phyloP scores from a whole-genome alignment of 768 basidiomycete genomes.

The Tricholoma flavovirens region DNA sequence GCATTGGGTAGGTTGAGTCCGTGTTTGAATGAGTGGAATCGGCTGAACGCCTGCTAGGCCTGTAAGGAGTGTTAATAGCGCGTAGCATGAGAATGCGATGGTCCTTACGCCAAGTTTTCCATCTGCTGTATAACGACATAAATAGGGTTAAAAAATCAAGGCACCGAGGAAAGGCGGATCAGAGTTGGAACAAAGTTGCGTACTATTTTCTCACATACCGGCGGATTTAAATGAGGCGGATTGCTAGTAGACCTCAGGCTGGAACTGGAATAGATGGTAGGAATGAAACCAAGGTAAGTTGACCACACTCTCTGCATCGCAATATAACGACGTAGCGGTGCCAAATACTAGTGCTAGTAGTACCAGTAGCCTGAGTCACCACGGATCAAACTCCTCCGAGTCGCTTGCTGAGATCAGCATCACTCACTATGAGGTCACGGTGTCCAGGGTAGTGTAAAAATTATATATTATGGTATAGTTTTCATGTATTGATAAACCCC shows the following conservation, averaged over 20 bases:
- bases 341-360: too few species aligned
- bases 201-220: not conserved
- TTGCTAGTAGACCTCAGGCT: not conserved
- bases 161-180: not conserved
- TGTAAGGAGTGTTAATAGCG: not conserved
- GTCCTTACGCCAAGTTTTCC: not conserved
- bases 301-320: not conserved
- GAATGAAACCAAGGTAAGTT: not conserved
- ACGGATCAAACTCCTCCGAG: too few species aligned
- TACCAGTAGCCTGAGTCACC: too few species aligned
- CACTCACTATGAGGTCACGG: too few species aligned
- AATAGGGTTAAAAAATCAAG: not conserved
- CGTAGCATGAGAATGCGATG: too few species aligned
- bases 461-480: too few species aligned
- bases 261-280: not conserved
- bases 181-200: not conserved
- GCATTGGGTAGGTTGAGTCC: conserved; percentile 17
- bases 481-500: too few species aligned
- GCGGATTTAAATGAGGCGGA: not conserved
- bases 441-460: too few species aligned
- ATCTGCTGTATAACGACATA: not conserved
- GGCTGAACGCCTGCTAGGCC: conserved; percentile 16
- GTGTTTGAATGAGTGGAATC: conserved; percentile 18
- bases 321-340: not conserved
- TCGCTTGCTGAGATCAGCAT: too few species aligned